Evolutionary conservation across 805 yeast genomes (phyloP), one percentile per base, ranked within the genome.

Genomic region (Candida methanosorbosa): DNA sequence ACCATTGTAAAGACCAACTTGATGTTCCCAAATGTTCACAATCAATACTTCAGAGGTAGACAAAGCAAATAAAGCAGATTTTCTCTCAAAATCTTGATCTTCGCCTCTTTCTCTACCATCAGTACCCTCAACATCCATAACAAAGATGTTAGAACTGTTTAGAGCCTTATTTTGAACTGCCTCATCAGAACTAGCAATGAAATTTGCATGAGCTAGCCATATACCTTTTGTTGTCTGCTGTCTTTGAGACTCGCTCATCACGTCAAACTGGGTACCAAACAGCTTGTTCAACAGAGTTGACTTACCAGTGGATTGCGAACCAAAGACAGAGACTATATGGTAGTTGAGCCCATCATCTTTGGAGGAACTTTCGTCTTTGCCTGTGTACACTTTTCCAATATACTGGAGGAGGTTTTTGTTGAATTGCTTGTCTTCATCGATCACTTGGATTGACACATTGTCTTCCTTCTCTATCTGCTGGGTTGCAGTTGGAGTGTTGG

Each of bases 31-130:
- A 52, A 90, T 75, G 57, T 92, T 92, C 29, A 92, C 81, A 40
- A 92, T 86, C 46, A 92, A 66, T 5, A 88, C 78, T 52, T 92
- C 97, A 13, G 92, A 78, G 0, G 96, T 88, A 9, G 97, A 75
- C 41, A 92, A 65, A 0, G 98, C 97, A 64, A 92, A 92, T 29
- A 92, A 63, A 0, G 97, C 97, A 2, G 96, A 88, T 48, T 92
- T 92, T 38, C 98, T 73, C 59, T 92, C 98, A 57, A 92, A 92
- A 59, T 92, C 98, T 59, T 92, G 97, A 58, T 92, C 97, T 49
- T 92, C 98, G 18, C 97, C 97, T 37, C 97, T 73, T 60, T 92
- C 98, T 40, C 96, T 72, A 32, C 98, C 97, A 61, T 92, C 98
- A 1, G 97, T 88, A 32, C 98, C 98, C 61, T 92, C 98, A n/a